A percentile compares a stretch with the other conserved stretches of the same genome.
These are phyloP conservation scores for Yarrowia sp. DNA, from an alignment of 805 yeast genomes.

Conservation along the genomic window DNA sequence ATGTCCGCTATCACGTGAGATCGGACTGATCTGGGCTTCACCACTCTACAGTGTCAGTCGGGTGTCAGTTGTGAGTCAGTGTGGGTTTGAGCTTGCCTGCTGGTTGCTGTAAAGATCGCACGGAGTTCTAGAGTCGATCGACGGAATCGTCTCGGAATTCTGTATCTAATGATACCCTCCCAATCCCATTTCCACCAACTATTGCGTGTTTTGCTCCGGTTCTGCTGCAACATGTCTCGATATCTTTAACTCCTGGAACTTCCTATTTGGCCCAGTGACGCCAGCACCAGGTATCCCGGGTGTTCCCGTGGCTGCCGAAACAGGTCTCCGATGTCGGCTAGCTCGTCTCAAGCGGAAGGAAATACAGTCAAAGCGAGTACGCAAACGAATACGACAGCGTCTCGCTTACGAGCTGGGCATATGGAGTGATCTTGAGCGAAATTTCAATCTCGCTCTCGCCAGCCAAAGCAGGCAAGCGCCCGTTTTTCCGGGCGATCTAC, in stretches of 20 bases:
- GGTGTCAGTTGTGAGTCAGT: not conserved
- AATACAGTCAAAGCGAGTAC: not conserved
- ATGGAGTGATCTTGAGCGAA: not conserved
- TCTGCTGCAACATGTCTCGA: not conserved
- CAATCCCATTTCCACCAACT: too few species aligned
- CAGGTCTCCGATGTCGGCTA: too few species aligned
- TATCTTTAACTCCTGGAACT: too few species aligned
- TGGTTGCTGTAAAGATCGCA: too few species aligned
- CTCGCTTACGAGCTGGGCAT: not conserved
- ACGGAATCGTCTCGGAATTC: not conserved
- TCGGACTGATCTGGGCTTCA: not conserved
- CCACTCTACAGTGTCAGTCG: not conserved
- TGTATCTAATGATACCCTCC: not conserved
- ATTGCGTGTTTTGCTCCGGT: too few species aligned
- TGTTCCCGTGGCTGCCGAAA: too few species aligned
- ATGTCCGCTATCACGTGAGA: not conserved
- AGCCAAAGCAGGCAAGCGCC: not conserved
- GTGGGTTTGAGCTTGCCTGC: too few species aligned
- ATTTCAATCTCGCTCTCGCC: not conserved
- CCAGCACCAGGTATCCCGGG: too few species aligned
- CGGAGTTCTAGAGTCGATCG: too few species aligned
- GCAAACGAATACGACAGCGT: not conserved
- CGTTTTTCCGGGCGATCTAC: constrained; percentile 9
- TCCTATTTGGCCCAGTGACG: not conserved
- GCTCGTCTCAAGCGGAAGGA: too few species aligned